A percentile compares a stretch with the other conserved stretches of the same genome.
Conservation (phyloP, 306 rosid genomes). For the Sicyos baderoa region DNA sequence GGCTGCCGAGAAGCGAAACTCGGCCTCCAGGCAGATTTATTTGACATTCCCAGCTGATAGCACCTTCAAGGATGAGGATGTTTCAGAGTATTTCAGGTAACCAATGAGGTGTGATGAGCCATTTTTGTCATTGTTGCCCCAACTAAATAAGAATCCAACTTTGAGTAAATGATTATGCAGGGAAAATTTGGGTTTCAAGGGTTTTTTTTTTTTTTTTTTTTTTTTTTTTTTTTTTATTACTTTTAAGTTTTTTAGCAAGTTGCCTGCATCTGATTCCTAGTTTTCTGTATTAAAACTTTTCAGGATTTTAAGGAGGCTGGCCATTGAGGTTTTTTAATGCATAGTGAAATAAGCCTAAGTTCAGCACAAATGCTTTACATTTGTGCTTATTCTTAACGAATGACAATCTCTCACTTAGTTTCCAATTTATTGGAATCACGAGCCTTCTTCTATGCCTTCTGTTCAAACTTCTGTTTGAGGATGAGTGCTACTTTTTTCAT, state of each 20-base stretch:
- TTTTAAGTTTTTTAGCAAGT: not conserved
- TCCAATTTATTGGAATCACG: not conserved
- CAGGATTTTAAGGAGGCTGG: conserved; percentile 20
- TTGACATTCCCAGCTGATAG: too few species aligned
- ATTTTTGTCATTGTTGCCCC: not conserved
- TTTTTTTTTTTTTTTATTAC: not conserved
- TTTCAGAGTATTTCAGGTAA: too few species aligned
- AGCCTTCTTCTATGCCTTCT: conserved; percentile 9
- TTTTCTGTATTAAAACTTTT: conserved; percentile 11
- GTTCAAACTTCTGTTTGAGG: not conserved
- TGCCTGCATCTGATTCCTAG: conserved; percentile 10
- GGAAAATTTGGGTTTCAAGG: not conserved
- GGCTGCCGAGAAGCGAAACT: too few species aligned
- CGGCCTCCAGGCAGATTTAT: too few species aligned
- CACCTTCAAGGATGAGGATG: too few species aligned
- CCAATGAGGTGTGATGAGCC: conserved; percentile 12
- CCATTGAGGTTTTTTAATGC: conserved; percentile 14
- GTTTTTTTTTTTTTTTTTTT: not conserved
- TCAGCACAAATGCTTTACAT: not conserved
- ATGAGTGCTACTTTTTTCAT: not conserved
- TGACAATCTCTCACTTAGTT: not conserved
- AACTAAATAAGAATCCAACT: not conserved
- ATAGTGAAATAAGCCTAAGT: conserved; percentile 16
- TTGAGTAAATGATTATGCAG: not conserved
- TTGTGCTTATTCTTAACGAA: not conserved